phyloP scores from a whole-genome alignment of 202 grass and related monocot genomes.

The Dendrocalamus latiflorus region DNA sequence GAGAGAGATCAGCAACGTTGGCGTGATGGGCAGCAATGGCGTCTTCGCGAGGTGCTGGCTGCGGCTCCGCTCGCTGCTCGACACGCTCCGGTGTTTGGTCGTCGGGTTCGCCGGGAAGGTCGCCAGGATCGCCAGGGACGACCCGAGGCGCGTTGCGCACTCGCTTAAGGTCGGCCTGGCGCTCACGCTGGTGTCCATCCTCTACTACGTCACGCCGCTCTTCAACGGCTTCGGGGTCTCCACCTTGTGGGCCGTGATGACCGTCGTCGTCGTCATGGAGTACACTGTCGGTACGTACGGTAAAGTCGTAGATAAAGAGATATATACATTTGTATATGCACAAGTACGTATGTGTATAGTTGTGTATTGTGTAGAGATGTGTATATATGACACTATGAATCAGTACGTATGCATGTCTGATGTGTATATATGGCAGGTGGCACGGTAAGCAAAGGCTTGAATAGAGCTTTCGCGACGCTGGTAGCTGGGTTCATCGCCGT shows the following conservation, averaged over 20 bases:
- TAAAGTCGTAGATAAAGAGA: not conserved
- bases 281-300: conserved; percentile 65
- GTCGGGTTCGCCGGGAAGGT: conserved; percentile 42
- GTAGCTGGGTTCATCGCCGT: conserved; percentile 66
- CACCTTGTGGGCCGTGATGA: conserved; percentile 84
- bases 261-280: conserved; percentile 96
- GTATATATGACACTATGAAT: not conserved
- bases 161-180: conserved; percentile 79
- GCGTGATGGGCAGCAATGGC: not conserved
- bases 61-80: not conserved
- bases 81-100: not conserved
- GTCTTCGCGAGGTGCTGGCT: not conserved
- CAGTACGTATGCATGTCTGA: not conserved
- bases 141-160: conserved; percentile 66
- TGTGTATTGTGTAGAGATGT: too few species aligned
- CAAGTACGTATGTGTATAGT: not conserved
- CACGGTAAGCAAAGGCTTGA: conserved; percentile 79
- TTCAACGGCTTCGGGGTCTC: conserved; percentile 61
- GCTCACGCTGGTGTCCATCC: conserved; percentile 69
- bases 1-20: not conserved
- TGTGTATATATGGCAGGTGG: conserved; percentile 38
- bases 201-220: conserved; percentile 79
- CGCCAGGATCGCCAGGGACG: conserved; percentile 49
- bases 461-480: conserved; percentile 64
- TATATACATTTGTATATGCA: not conserved